Percentiles rank a stretch among this genome's conserved stretches.
phyloP scores from a whole-genome alignment of 1,284 basidiomycete genomes.

The Ustilago esculenta region DNA sequence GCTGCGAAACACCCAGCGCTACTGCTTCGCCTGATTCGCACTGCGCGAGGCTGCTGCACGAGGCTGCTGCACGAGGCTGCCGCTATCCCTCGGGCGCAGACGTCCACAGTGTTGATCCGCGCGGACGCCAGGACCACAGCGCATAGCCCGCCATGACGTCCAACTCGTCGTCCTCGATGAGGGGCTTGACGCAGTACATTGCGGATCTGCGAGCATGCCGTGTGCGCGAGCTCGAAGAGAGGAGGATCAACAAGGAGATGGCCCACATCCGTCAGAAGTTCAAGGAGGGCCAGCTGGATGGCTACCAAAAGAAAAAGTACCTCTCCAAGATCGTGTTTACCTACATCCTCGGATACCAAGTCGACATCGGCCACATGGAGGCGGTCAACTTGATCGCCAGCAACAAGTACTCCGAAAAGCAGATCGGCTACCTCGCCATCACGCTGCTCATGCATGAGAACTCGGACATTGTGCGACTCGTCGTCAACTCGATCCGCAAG shows the following conservation, averaged over 20 bases:
- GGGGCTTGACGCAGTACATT: slow-evolving; percentile 79
- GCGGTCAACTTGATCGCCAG: slow-evolving; percentile 97
- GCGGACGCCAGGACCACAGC: background rate
- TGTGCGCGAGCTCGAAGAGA: slow-evolving; percentile 76
- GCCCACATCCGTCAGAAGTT: slow-evolving; percentile 99
- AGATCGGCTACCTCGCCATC: slow-evolving; percentile 97
- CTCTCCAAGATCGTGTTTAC: slow-evolving; percentile 94
- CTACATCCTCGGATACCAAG: slow-evolving; percentile 97
- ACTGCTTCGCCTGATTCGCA: too few relatives aligned
- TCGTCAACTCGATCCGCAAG: slow-evolving; percentile 97
- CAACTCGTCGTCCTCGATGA: slow-evolving; percentile 53
- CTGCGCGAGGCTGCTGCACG: too few relatives aligned
- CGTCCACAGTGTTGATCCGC: background rate
- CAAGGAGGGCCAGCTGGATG: slow-evolving; percentile 97
- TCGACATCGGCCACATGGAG: slow-evolving; percentile 99
- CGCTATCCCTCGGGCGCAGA: too few relatives aligned
- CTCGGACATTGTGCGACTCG: slow-evolving; percentile 91
- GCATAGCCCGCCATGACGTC: slow-evolving; percentile 36
- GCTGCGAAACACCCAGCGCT: too few relatives aligned
- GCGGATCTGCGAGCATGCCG: slow-evolving; percentile 90
- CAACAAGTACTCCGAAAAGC: slow-evolving; percentile 96
- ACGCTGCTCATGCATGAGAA: slow-evolving; percentile 98
- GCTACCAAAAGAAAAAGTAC: slow-evolving; percentile 98
- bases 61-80: too few relatives aligned
- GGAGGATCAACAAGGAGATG: slow-evolving; percentile 99